Evolutionary conservation across 345 rosid genomes (phyloP).

Genomic region (Angophora floribunda): DNA sequence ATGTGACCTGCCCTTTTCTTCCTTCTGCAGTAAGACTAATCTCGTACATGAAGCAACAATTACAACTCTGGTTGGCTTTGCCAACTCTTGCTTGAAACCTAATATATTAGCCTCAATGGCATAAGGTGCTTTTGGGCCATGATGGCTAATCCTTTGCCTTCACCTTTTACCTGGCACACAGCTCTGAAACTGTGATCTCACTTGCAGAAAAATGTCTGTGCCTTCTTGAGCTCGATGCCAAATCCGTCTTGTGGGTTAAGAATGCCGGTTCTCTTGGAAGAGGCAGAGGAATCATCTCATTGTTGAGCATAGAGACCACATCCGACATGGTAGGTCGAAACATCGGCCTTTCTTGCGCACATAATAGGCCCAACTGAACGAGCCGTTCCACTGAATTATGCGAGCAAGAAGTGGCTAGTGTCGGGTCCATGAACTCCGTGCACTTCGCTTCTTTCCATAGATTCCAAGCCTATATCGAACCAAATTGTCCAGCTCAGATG

Average conservation of each 20-base stretch:
- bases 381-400: neutral
- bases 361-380: neutral
- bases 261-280: neutral
- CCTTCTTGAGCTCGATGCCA: neutral
- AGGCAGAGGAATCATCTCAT: neutral
- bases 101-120: neutral
- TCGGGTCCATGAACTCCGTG: neutral
- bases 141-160: neutral
- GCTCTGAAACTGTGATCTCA: neutral
- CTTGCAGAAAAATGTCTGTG: neutral
- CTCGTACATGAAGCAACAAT: neutral
- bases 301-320: slow-evolving; percentile 4
- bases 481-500: neutral
- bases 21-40: neutral
- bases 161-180: neutral
- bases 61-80: neutral
- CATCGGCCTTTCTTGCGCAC: neutral
- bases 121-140: neutral
- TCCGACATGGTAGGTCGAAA: slow-evolving; percentile 3
- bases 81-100: neutral
- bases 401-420: neutral
- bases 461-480: neutral
- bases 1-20: neutral
- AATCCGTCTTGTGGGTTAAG: neutral
- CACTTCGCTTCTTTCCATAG: neutral